Conservation (phyloP, 2,329 filamentous ascomycete species). For the Coleophoma eucalyptorum region DNA sequence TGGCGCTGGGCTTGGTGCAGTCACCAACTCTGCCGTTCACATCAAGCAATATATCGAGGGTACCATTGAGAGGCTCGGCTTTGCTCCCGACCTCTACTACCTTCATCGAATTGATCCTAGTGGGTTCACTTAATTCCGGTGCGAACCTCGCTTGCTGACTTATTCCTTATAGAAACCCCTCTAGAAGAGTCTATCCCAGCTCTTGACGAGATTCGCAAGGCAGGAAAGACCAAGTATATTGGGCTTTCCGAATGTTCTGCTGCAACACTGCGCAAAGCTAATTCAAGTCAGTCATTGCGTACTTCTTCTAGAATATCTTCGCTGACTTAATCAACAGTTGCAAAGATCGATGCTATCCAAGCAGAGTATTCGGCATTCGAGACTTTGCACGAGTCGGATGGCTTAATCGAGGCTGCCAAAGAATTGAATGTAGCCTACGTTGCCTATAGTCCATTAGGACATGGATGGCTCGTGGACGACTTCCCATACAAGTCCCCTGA, state of each 20-base stretch:
- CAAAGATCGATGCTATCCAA: constrained; percentile 43
- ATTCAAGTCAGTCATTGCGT: constrained; percentile 12
- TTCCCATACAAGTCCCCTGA: constrained; percentile 34
- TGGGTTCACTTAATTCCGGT: constrained; percentile 30
- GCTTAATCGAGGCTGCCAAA: constrained; percentile 35
- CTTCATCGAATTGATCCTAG: constrained; percentile 34
- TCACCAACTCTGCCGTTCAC: constrained; percentile 33
- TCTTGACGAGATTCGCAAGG: constrained; percentile 40
- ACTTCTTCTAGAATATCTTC: background rate
- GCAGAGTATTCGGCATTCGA: constrained; percentile 46
- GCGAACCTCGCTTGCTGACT: background rate
- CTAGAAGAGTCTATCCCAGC: constrained; percentile 43
- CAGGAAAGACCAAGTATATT: constrained; percentile 44
- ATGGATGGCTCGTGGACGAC: constrained; percentile 41
- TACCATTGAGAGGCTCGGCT: constrained; percentile 33
- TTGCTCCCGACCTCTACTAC: constrained; percentile 38
- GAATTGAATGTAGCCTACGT: constrained; percentile 39
- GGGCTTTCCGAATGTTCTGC: constrained; percentile 44
- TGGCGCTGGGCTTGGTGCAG: constrained; percentile 7
- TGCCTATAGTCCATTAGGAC: constrained; percentile 41
- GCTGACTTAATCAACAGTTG: constrained; percentile 26
- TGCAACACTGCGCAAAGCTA: constrained; percentile 37
- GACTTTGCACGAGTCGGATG: constrained; percentile 38
- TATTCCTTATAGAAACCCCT: constrained; percentile 27
- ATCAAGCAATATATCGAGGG: constrained; percentile 31